Base-by-base conservation (phyloP, 495 filamentous ascomycete genomes). In the Penicillium herquei region DNA sequence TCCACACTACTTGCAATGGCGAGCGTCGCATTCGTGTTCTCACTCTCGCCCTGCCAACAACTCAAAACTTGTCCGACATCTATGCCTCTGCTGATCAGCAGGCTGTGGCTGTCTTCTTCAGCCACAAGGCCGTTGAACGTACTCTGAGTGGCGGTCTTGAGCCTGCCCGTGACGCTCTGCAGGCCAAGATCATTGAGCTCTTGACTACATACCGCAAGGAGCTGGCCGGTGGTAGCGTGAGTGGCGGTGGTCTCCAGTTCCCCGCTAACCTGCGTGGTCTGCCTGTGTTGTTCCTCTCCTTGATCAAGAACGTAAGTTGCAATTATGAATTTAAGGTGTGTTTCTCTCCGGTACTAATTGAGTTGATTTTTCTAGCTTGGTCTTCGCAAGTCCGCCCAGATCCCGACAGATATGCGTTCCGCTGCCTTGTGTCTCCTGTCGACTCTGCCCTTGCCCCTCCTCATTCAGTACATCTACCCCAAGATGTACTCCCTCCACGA, bases 401-500 rank as follows among this genome's bases (percentile, higher is more conserved):
- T 98, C 54, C 95, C 95, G 18, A 92, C 89, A 35, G 94, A 98
- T 74, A 87, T 98, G 65, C 84, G 94, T 44, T 95, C 95, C 18
- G 92, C 94, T 4, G 92, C 95, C 26, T 85, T 98, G 47, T 96
- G 91, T 68, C 82, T 90, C 61, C 84, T 98, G 43, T 96, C 92
- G 17, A 98, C 95, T 3, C 82, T 98, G 26, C 94, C 94, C 6
- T 78, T 96, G 30, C 90, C 92, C 11, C 84, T 98, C 17, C 73
- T 98, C 60, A 93, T 97, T 61, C 94, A 96, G 76, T 98, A 96
- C 76, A 95, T 98, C 61, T 96, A 98, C 75, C 92, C 93, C 14
- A 85, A 84, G 58, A 81, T 98, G 64, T 96, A 96, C 76, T 96
- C 91, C 5, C 81, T 97, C 39, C 93, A 98, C 62, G 93, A 98